These are phyloP conservation scores for Phyllosticta paracitricarpa DNA, from an alignment of 2,329 filamentous ascomycete genomes.

Conservation along the genomic window DNA sequence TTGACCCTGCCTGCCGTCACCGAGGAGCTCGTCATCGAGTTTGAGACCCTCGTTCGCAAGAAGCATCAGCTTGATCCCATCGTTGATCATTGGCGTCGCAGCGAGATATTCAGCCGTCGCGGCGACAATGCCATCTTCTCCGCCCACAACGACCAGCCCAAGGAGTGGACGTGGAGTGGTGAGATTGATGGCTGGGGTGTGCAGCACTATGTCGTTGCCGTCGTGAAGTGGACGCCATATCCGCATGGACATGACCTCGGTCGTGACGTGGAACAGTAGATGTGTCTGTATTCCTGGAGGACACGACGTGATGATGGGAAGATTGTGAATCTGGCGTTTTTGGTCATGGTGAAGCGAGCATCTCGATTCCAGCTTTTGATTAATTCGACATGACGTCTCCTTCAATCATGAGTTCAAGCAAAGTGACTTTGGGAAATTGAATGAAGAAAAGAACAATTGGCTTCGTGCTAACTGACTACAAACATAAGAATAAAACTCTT, in stretches of 20 bases:
- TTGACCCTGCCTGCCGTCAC: conserved; percentile 11
- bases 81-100: not conserved
- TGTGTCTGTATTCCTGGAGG: too few species aligned
- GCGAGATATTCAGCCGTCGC: not conserved
- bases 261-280: too few species aligned
- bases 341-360: too few species aligned
- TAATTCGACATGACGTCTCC: too few species aligned
- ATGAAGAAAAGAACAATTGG: not conserved
- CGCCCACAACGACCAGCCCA: not conserved
- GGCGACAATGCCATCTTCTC: not conserved
- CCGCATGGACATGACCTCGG: not conserved
- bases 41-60: conserved; percentile 15
- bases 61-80: conserved; percentile 13
- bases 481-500: not conserved
- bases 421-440: not conserved
- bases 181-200: not conserved
- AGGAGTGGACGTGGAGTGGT: not conserved
- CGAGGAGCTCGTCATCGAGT: conserved; percentile 13
- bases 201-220: not conserved
- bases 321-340: too few species aligned
- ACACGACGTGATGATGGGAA: too few species aligned
- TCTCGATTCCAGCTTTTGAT: not conserved
- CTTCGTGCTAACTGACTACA: not conserved
- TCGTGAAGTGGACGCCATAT: not conserved
- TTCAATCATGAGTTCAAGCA: not conserved